Conservation (phyloP, 1,284 basidiomycete genomes). For the Cutaneotrichosporon mucoides region DNA sequence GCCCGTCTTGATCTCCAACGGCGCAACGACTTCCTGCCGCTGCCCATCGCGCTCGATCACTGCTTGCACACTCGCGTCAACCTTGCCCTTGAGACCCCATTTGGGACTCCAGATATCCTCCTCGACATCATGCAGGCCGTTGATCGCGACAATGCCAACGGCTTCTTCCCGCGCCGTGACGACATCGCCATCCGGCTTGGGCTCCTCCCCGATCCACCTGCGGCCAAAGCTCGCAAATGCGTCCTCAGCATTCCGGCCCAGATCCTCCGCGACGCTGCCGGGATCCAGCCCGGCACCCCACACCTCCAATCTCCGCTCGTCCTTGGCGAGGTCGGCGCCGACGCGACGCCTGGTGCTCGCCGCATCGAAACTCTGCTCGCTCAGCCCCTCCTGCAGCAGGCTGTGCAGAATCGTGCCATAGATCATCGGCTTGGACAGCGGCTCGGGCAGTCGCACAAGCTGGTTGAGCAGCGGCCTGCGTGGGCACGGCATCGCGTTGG, state of each 20-base stretch:
- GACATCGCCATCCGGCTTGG: slow-evolving; percentile 1
- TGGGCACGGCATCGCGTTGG: slow-evolving; percentile 72
- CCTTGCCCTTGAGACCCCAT: slow-evolving; percentile 91
- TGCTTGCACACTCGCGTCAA: slow-evolving; percentile 83
- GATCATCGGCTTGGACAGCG: slow-evolving; percentile 54
- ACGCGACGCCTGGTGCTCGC: slow-evolving; percentile 31
- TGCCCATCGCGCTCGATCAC: slow-evolving; percentile 51
- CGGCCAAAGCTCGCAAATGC: slow-evolving; percentile 43
- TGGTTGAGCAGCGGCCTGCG: slow-evolving; percentile 74
- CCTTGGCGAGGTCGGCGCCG: slow-evolving; percentile 36
- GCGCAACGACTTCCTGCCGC: slow-evolving; percentile 47
- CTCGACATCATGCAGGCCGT: slow-evolving; percentile 76
- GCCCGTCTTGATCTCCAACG: slow-evolving; percentile 97
- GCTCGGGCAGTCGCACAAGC: slow-evolving; percentile 56
- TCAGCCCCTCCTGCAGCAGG: slow-evolving; percentile 73
- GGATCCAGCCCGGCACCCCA: slow-evolving; percentile 46
- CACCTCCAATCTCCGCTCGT: slow-evolving; percentile 39
- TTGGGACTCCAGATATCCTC: slow-evolving; percentile 97
- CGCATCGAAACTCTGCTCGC: slow-evolving; percentile 34
- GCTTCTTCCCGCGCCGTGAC: slow-evolving; percentile 26
- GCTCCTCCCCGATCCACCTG: slow-evolving; percentile 34
- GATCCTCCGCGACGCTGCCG: slow-evolving; percentile 43
- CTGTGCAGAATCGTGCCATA: slow-evolving; percentile 90
- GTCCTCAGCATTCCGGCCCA: slow-evolving; percentile 36
- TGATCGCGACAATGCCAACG: slow-evolving; percentile 59